phyloP scores from a whole-genome alignment of 2,329 filamentous ascomycete genomes.

The Pseudomassariella vexata region DNA sequence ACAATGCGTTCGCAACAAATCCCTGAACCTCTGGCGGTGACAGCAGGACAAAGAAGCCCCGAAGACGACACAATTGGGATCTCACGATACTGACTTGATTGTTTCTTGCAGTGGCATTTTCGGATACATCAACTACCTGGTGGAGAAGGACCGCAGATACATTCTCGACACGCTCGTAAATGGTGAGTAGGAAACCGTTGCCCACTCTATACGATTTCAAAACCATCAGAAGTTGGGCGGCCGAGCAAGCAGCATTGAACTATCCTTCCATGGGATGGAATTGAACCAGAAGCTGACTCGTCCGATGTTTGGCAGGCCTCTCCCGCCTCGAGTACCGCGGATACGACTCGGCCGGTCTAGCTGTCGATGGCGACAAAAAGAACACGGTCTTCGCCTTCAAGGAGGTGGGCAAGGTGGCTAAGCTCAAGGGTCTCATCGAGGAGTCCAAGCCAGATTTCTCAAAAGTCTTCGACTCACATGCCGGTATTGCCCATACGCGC shows the following conservation, averaged over 20 bases:
- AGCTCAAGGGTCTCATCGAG: conserved; percentile 88
- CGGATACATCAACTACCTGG: conserved; percentile 98
- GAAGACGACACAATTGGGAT: too few relatives aligned
- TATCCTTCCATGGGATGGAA: too few relatives aligned
- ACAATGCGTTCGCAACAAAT: too few relatives aligned
- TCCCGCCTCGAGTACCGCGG: conserved; percentile 96
- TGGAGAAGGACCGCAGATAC: conserved; percentile 96
- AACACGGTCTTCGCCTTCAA: conserved; percentile 97
- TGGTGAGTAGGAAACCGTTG: conserved; percentile 58
- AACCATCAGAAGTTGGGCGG: too few relatives aligned
- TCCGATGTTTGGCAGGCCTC: conserved; percentile 55
- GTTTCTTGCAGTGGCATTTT: conserved; percentile 70
- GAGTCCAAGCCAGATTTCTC: conserved; percentile 76
- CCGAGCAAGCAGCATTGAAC: too few relatives aligned
- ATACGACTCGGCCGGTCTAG: conserved; percentile 95
- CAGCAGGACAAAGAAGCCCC: too few relatives aligned
- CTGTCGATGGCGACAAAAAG: conserved; percentile 97
- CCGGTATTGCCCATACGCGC: conserved; percentile 96
- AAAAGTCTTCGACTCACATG: conserved; percentile 96
- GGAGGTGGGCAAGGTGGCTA: conserved; percentile 98
- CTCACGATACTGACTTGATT: too few relatives aligned
- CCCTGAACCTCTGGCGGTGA: too few relatives aligned
- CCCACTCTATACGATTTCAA: too few relatives aligned
- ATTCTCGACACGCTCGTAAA: conserved; percentile 96
- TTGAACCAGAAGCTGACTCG: conserved; percentile 19